Base-by-base conservation (phyloP, 495 filamentous ascomycete genomes). In the Penicillium waksmanii region DNA sequence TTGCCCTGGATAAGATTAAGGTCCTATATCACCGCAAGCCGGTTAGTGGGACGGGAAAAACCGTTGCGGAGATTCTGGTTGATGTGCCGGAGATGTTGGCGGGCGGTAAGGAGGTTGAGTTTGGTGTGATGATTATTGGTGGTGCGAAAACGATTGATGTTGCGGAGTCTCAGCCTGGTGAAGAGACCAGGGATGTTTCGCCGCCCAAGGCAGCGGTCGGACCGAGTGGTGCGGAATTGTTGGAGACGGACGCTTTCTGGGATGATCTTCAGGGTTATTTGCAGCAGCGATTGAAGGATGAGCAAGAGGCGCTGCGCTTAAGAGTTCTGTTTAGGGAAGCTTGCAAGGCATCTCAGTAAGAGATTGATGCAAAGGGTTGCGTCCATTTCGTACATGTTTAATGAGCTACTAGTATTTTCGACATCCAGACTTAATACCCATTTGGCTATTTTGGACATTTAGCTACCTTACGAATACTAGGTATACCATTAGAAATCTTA, bases 71-170 rank as follows among this genome's bases (percentile, higher is more conserved):
- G 51, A 69, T 89, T 15, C 46, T 83, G 35, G 69, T 68, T 7
- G 80, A 79, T 55, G 76, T 78, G 56, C 73, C 72, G 0, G 72
- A 67, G 11, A 62, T 75, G 57, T 54, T 76, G 50, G 63, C 63
- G 27, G 77, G 72, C 0, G 79, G 71, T 6, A 74, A 76, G 57
- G 76, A 73, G 51, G 79, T 87, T 5, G 91, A 95, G 77, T 85
- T 98, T 54, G 84, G 82, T 0, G 81, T 96, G 31, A 97, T 98
- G 95, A 78, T 96, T 23, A 87, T 98, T 64, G 91, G 89, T 10
- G 85, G 79, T 18, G 79, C 79, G 35, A 65, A 68, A 64, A 66
- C 67, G 34, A 61, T 73, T 40, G 73, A 73, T 9, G 53, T 58
- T 5, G 60, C 56, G 1, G 62, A 65, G 43, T 36, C 64, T 63